Evolutionary conservation across 2,329 filamentous ascomycete species (phyloP), one percentile per base, ranked within the genome.

Genomic region (Beauveria scarabaeidicola): DNA sequence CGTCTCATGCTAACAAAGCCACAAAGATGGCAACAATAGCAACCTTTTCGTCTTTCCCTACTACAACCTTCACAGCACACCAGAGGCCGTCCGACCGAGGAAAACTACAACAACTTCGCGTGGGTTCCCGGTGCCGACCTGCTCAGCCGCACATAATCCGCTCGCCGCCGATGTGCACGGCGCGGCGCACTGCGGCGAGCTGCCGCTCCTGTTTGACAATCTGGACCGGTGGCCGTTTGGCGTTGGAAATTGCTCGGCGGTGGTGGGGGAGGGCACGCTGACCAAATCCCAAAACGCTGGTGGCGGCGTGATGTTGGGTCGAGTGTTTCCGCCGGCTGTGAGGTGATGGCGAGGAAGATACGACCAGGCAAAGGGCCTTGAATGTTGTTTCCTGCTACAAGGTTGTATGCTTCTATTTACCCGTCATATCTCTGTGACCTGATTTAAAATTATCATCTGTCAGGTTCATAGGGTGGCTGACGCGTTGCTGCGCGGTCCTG

Each of bases 121-220:
- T 36, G 27, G 38, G 52, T 27, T 17, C 17, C n/a, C 2, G 40
- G n/a, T 13, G 52, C 25, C 25, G 13, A 23, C 10, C 23, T 46
- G n/a, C 40, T 54, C 3, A 46, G 23, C 25, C 15, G 27, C 9
- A 54, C 40, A 9, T 43, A 32, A 32, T 23, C 25, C 7, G 1
- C 17, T 46, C 6, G 3, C 21, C n/a, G 27, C 27, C 11, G 23
- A 52, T 11, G 7, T 57, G 5, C 64, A 62, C 36, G 61, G 62
- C 25, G 53, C 63, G 0, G 58, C 62, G 23, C 65, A 66, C 46
- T 62, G 54, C 6, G 51, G 61, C 2, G 63, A 66, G 47, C 15
- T 66, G 13, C 62, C 64, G 2, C 63, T 62, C 15, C 52, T 64
- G 8, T 65, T 66, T 61, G 62, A 32, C 6, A 63, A 63, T 19